Percentiles rank a stretch among this genome's conserved stretches.
phyloP scores from a whole-genome alignment of 2,329 filamentous ascomycete species.

The Keithomyces neogunnii region DNA sequence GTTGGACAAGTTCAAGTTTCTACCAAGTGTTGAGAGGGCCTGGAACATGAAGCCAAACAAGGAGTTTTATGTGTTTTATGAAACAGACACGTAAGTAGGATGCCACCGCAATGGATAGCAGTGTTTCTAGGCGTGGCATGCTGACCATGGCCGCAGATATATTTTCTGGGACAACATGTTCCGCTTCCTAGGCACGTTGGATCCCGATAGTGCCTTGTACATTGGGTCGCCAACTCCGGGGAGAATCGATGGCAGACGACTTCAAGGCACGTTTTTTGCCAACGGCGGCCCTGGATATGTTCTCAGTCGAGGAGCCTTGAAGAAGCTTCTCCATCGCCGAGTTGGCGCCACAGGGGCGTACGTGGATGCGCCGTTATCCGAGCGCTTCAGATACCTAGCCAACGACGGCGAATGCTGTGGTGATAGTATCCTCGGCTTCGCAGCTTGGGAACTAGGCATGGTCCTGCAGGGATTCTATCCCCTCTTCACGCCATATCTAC shows the following conservation, averaged over 20 bases:
- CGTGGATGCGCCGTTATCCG: slow-evolving; percentile 16
- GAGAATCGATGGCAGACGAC: slow-evolving; percentile 17
- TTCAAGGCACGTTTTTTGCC: slow-evolving; percentile 10
- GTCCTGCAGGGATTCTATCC: slow-evolving; percentile 9
- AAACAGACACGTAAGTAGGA: slow-evolving; percentile 37
- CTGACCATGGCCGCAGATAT: slow-evolving; percentile 5
- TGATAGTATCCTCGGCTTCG: slow-evolving; percentile 8
- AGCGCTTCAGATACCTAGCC: slow-evolving; percentile 5
- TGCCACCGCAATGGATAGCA: background rate
- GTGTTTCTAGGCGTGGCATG: too few relatives aligned
- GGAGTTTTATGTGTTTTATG: slow-evolving; percentile 41
- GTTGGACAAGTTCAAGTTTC: slow-evolving; percentile 40
- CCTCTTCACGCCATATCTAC: slow-evolving; percentile 8
- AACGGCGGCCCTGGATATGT: slow-evolving; percentile 12
- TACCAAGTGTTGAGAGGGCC: slow-evolving; percentile 37
- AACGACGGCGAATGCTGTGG: slow-evolving; percentile 8
- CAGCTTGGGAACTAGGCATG: slow-evolving; percentile 4
- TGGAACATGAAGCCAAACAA: slow-evolving; percentile 30
- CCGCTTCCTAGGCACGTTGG: slow-evolving; percentile 7
- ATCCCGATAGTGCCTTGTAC: slow-evolving; percentile 15
- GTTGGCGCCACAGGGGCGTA: slow-evolving; percentile 25
- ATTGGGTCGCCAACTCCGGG: slow-evolving; percentile 19
- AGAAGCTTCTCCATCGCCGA: slow-evolving; percentile 13
- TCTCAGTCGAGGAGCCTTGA: slow-evolving; percentile 10
- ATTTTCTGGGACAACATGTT: slow-evolving; percentile 12